Base-by-base conservation (phyloP, 2,329 filamentous ascomycete species). In the Iodosphaeria phyllophila region DNA sequence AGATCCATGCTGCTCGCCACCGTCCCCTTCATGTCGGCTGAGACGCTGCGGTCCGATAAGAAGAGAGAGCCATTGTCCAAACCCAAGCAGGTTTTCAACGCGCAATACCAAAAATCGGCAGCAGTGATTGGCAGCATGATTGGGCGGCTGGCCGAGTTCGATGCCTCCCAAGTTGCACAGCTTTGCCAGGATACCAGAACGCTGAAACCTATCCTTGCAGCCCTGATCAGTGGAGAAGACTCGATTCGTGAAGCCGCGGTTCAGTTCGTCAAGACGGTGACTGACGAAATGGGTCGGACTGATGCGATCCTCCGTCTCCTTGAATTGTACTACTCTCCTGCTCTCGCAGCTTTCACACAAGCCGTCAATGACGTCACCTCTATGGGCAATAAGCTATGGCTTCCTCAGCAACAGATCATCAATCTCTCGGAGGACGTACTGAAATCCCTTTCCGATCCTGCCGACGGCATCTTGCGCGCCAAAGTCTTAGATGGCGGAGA, bases 201-300 rank as follows among this genome's bases (percentile, higher is more conserved):
- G 5, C 75, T 79, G 30, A 70, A 74, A 34, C 69, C 78, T 18
- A 61, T 92, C 20, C 69, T 92, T 22, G 74, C 75, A 4, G 64
- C 80, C 11, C 66, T 93, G 5, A 71, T 93, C 28, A 83, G 83
- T 21, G 78, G 80, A 10, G 74, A 91, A 35, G 58, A 76, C 28
- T 64, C 72, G 29, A 73, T 89, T 17, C 82, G 80, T 32, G 74
- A 84, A 42, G 75, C 79, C 10, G 74, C 78, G 1, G 65, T 84
- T 5, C 76, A 83, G 35, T 55, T 95, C 15, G 64, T 95, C 34
- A 92, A 92, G 47, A 70, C 70, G 18, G 67, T 86, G 38, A 89
- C 79, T 18, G 66, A 65, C 6, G 70, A 91, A 44, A 43, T 55
- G 17, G 54, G 51, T 12, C 59, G 64, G 24, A 48, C 50, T 18